Percentiles rank a stretch among this genome's conserved stretches.
Evolutionary conservation across 805 yeast genomes (phyloP).

Genomic region (Ogataea naganishii): DNA sequence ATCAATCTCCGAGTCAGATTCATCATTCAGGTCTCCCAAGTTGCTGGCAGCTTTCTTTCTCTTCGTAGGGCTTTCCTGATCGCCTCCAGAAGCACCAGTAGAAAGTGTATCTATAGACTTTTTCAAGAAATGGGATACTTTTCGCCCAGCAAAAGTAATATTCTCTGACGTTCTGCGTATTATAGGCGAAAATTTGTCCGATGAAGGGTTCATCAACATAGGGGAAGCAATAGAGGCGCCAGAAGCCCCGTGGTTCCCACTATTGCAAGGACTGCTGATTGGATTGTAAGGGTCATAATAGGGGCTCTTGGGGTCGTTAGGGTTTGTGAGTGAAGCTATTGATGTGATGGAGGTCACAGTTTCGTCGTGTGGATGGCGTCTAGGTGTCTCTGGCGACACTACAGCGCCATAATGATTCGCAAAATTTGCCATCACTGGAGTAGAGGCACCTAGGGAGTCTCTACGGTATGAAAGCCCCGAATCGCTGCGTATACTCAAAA

Average conservation of each 20-base stretch:
- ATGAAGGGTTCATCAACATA: too few relatives aligned
- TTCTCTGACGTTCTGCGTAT: slow-evolving; percentile 17
- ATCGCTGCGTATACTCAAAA: slow-evolving; percentile 47
- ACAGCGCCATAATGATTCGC: slow-evolving; percentile 5
- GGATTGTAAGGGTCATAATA: slow-evolving; percentile 11
- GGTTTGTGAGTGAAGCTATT: slow-evolving; percentile 12
- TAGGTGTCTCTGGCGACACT: slow-evolving; percentile 10
- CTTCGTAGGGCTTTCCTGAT: slow-evolving; percentile 1
- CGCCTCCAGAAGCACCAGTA: slow-evolving; percentile 3
- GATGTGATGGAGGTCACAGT: slow-evolving; percentile 11
- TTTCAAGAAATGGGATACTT: slow-evolving; percentile 17
- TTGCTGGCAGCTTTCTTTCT: slow-evolving; percentile 1
- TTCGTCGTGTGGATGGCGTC: slow-evolving; percentile 10
- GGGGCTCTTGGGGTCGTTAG: slow-evolving; percentile 14
- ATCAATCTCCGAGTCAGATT: neutral
- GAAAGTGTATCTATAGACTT: slow-evolving; percentile 16
- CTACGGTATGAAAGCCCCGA: slow-evolving; percentile 23
- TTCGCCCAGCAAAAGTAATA: slow-evolving; percentile 16
- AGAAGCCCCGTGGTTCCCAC: too few relatives aligned
- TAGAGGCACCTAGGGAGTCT: slow-evolving; percentile 1
- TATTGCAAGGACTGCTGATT: too few relatives aligned
- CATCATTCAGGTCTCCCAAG: too few relatives aligned
- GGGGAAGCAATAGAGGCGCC: too few relatives aligned
- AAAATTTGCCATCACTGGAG: slow-evolving; percentile 6
- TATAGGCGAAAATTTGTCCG: slow-evolving; percentile 15